phyloP scores from a whole-genome alignment of 1,284 basidiomycete genomes.

The Cryptococcus neoformans region DNA sequence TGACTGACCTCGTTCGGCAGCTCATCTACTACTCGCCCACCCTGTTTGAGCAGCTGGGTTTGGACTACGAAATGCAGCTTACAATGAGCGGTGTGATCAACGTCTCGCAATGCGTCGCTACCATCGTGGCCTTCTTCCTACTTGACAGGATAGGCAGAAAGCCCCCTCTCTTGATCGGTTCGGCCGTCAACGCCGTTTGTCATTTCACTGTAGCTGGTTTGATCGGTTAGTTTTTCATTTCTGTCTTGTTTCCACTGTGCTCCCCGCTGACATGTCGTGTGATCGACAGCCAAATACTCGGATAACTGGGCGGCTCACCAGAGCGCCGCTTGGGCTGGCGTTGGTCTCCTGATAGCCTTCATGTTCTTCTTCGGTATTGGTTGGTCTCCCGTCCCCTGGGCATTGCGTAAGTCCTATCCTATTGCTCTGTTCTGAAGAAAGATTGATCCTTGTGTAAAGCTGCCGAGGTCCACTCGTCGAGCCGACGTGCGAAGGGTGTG shows the following conservation, averaged over 20 bases:
- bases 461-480: conserved; percentile 26
- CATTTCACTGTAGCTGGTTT: conserved; percentile 30
- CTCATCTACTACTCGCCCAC: background rate
- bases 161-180: conserved; percentile 32
- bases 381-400: conserved; percentile 17
- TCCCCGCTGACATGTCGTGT: no score
- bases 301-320: conserved; percentile 21
- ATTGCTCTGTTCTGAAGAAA: background rate
- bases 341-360: conserved; percentile 25
- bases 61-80: conserved; percentile 29
- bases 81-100: conserved; percentile 42
- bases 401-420: background rate
- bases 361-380: conserved; percentile 19
- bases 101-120: conserved; percentile 39
- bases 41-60: conserved; percentile 40
- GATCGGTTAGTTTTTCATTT: conserved; percentile 4
- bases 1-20: background rate
- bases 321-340: conserved; percentile 22
- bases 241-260: no score
- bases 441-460: conserved; percentile 3
- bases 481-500: conserved; percentile 2
- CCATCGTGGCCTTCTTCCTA: conserved; percentile 35
- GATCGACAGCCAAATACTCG: conserved; percentile 9
- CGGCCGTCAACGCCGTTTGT: conserved; percentile 10
- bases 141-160: conserved; percentile 47